Conservation (phyloP, 1,139 yeast species). For the Protomyces macrosporus region DNA sequence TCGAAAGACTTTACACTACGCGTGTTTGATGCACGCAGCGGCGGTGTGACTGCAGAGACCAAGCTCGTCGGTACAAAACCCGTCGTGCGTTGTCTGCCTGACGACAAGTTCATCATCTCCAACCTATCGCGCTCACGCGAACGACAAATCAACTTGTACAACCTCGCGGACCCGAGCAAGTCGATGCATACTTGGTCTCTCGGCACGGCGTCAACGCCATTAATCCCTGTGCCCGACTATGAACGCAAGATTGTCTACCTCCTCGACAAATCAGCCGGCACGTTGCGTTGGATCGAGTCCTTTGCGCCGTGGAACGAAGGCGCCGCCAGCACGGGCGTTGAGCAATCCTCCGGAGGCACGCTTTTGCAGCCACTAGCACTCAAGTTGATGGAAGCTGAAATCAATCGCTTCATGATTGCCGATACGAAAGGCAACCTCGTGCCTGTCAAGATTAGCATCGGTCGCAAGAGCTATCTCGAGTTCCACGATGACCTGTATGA, state of each 20-base stretch:
- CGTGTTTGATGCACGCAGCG: conserved; percentile 3
- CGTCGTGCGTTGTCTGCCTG: conserved; percentile 12
- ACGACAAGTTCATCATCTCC: conserved; percentile 9
- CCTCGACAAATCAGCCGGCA: conserved; percentile 21
- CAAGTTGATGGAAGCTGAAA: conserved; percentile 19
- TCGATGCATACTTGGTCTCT: conserved; percentile 16
- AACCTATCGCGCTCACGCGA: conserved; percentile 18
- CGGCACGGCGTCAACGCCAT: conserved; percentile 21
- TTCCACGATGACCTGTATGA: conserved; percentile 20
- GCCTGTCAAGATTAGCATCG: conserved; percentile 17
- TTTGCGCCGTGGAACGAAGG: conserved; percentile 21
- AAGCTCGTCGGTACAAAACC: conserved; percentile 17
- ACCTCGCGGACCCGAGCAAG: conserved; percentile 1
- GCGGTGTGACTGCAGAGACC: background rate
- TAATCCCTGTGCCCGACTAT: conserved; percentile 11
- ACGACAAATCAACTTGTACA: conserved; percentile 13
- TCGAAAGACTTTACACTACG: conserved; percentile 11
- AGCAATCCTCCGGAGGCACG: conserved; percentile 13
- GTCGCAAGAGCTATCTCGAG: conserved; percentile 22
- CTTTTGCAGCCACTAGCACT: conserved; percentile 11
- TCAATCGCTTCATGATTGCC: conserved; percentile 20
- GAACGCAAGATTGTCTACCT: conserved; percentile 17
- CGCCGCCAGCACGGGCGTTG: conserved; percentile 20
- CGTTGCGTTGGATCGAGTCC: conserved; percentile 18
- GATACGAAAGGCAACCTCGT: conserved; percentile 20